Percentiles rank a stretch among this genome's conserved stretches.
Evolutionary conservation across 2,329 filamentous ascomycete species (phyloP).

Genomic region (Aureobasidium sp.): DNA sequence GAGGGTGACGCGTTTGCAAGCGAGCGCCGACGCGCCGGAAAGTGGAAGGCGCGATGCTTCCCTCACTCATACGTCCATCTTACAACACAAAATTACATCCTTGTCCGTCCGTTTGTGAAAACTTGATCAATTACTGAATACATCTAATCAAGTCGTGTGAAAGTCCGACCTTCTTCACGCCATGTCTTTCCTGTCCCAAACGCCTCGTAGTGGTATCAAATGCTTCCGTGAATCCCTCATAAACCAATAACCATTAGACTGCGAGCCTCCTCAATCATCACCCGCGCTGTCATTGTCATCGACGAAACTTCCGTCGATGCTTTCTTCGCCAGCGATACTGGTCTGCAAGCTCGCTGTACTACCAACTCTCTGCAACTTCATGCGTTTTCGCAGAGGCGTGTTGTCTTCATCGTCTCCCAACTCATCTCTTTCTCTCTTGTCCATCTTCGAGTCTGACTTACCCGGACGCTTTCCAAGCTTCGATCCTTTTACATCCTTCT

Average conservation of each 20-base stretch:
- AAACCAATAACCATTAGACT: neutral
- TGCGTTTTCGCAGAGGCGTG: slow-evolving; percentile 26
- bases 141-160: neutral
- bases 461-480: slow-evolving; percentile 21
- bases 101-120: neutral
- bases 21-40: neutral
- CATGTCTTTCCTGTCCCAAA: neutral
- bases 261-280: slow-evolving; percentile 18
- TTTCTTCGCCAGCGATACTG: slow-evolving; percentile 22
- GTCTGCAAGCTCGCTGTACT: slow-evolving; percentile 26
- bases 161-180: neutral
- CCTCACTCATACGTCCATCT: neutral
- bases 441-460: slow-evolving; percentile 17
- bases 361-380: slow-evolving; percentile 27
- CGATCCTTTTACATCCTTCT: slow-evolving; percentile 30
- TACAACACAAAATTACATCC: neutral
- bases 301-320: slow-evolving; percentile 28
- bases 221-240: neutral
- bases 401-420: slow-evolving; percentile 23
- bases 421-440: slow-evolving; percentile 28
- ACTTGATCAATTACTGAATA: neutral
- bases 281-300: slow-evolving; percentile 22
- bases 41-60: neutral
- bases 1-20: neutral
- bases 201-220: slow-evolving; percentile 5